Conservation (phyloP, 75 land plant genomes). For the Pseudotsuga menziesii region DNA sequence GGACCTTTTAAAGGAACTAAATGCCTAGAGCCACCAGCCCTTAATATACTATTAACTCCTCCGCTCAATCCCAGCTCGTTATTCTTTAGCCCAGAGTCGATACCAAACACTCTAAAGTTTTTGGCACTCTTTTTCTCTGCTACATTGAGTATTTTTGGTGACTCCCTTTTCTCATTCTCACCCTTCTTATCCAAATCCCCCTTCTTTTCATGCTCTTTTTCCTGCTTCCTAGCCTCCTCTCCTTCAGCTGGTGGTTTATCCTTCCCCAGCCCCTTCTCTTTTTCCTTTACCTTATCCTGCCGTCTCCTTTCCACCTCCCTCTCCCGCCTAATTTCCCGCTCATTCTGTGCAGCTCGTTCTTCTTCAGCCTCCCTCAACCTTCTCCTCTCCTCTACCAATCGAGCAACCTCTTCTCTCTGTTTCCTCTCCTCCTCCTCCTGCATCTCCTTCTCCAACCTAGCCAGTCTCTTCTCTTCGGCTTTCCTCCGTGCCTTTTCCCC, state of each 20-base stretch:
- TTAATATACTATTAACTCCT: constrained; percentile 14
- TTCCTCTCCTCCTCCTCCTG: constrained; percentile 89
- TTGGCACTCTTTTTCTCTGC: constrained; percentile 7
- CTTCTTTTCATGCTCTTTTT: constrained; percentile 35
- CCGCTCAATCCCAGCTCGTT: constrained; percentile 18
- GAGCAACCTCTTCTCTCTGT: constrained; percentile 91
- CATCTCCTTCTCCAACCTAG: constrained; percentile 80
- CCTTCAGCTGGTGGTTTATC: constrained; percentile 51
- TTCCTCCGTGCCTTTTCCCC: constrained; percentile 85
- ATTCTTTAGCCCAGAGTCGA: constrained; percentile 8
- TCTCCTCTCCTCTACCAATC: constrained; percentile 87
- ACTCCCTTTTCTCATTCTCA: constrained; percentile 34
- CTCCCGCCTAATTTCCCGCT: constrained; percentile 55
- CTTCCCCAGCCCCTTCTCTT: constrained; percentile 40
- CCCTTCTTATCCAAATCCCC: constrained; percentile 31
- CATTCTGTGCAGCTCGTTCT: constrained; percentile 33
- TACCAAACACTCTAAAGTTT: constrained; percentile 15
- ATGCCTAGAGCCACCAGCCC: constrained; percentile 32
- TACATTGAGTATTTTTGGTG: constrained; percentile 13
- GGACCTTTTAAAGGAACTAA: constrained; percentile 51
- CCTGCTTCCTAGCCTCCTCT: constrained; percentile 51
- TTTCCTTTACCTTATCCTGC: constrained; percentile 69
- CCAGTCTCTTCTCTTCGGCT: constrained; percentile 91
- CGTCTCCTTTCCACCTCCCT: constrained; percentile 53
- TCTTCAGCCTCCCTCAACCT: constrained; percentile 47